phyloP scores from a whole-genome alignment of 129 eudicot genomes.

The Chrysanthemum seticuspe region DNA sequence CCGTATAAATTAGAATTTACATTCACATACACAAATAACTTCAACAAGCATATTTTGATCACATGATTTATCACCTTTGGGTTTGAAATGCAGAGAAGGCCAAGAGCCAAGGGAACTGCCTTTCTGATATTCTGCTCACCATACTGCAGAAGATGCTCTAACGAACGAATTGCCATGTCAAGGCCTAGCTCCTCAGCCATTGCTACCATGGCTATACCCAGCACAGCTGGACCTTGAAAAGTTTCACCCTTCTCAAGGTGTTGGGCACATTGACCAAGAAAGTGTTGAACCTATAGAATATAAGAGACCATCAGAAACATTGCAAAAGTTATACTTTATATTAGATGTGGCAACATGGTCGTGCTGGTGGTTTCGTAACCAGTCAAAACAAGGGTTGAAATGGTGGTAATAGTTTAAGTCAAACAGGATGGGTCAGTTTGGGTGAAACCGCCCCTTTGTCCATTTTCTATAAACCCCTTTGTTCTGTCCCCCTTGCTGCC shows the following conservation, averaged over 20 bases:
- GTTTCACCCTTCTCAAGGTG: constrained; percentile 98
- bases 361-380: background rate
- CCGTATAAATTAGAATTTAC: constrained; percentile 7
- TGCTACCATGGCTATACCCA: constrained; percentile 98
- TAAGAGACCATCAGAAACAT: constrained; percentile 15
- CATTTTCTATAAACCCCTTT: background rate
- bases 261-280: constrained; percentile 93
- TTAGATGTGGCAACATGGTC: background rate
- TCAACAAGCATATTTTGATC: background rate
- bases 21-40: background rate
- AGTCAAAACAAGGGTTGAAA: background rate
- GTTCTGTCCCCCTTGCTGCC: background rate
- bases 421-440: background rate
- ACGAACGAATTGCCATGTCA: constrained; percentile 98
- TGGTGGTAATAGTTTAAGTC: background rate
- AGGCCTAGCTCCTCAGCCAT: constrained; percentile 97
- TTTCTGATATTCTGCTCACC: constrained; percentile 96
- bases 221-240: constrained; percentile 98
- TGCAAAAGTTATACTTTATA: constrained; percentile 6
- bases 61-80: constrained; percentile 61
- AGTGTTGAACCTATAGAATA: constrained; percentile 78
- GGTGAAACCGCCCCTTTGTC: background rate
- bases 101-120: constrained; percentile 93
- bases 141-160: constrained; percentile 94
- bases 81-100: constrained; percentile 91